These are phyloP conservation scores for Cutaneotrichosporon daszewskae DNA, from an alignment of 1,284 basidiomycete species.

Conservation along the genomic window DNA sequence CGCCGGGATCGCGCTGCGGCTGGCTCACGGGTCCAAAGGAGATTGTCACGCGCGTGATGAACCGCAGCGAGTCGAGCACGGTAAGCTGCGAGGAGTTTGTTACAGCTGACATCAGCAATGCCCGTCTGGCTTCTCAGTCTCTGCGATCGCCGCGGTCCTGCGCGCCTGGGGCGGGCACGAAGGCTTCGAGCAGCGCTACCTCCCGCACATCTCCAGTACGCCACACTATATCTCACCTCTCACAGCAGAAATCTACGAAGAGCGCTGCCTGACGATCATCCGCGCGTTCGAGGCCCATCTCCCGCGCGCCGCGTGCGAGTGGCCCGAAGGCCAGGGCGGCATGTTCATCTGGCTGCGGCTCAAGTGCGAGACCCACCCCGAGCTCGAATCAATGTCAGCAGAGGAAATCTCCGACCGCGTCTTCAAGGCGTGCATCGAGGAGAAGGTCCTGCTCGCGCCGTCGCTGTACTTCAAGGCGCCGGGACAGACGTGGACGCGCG, in stretches of 20 bases:
- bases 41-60: conserved; percentile 32
- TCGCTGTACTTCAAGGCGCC: conserved; percentile 33
- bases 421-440: conserved; percentile 26
- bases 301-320: conserved; percentile 20
- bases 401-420: conserved; percentile 26
- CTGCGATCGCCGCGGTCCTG: conserved; percentile 32
- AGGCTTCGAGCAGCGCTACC: conserved; percentile 36
- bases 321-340: conserved; percentile 26
- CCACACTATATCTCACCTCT: neutral
- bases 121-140: conserved; percentile 37
- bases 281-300: conserved; percentile 26
- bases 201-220: conserved; percentile 31
- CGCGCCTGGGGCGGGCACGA: conserved; percentile 38
- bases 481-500: conserved; percentile 16
- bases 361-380: conserved; percentile 33
- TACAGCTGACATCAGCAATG: conserved; percentile 18
- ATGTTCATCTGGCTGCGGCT: conserved; percentile 43
- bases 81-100: conserved; percentile 10
- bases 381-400: conserved; percentile 6
- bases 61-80: conserved; percentile 32
- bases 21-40: conserved; percentile 57
- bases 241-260: conserved; percentile 20
- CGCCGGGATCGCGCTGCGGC: conserved; percentile 66
- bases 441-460: conserved; percentile 29
- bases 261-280: conserved; percentile 29